Evolutionary conservation across 352 stramenopile genomes (phyloP), one percentile per base, ranked within the genome.

Genomic region (Phytophthora foliorum): DNA sequence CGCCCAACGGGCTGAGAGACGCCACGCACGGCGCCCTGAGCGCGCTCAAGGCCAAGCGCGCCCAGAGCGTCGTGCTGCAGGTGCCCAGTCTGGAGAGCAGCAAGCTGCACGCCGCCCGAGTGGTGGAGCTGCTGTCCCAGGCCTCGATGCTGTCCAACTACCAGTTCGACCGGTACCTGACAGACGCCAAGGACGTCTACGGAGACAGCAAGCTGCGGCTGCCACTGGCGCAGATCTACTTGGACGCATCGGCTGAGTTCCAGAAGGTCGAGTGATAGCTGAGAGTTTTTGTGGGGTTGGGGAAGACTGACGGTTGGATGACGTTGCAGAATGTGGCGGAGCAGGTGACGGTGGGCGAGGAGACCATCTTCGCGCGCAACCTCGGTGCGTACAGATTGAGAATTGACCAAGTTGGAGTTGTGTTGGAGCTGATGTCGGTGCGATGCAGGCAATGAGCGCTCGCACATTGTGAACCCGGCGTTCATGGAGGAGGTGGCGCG

Each of bases 81-180:
- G 72, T 91, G 51, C 86, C 84, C 2, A 57, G 50, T 19, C 80
- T 90, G 4, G 11, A 67, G 24, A 57, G 41, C 0, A 69, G 71
- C 13, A 60, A 69, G 21, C 10, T 93, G 19, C 34, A 78, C 14
- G 53, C 72, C 4, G 25, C 27, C 17, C 86, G 81, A 22, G 75
- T 94, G 29, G 84, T 91, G 25, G 80, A 94, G 61, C 63, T 94
- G 38, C 9, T 96, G 39, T 79, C 84, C 32, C 85, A 95, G 63
- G 80, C 88, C 3, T 91, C 84, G 19, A 88, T 94, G 65, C 74
- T 96, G 29, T 94, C 86, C 44, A 96, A 94, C 74, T 96, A 96
- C 68, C 85, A 92, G 70, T 96, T 96, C 44, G 85, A 96, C 72
- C 78, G 89, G 73, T 93, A 96, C 68, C 60, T 93, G 54, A 91